phyloP scores from a whole-genome alignment of 495 filamentous ascomycete species.

The Hyaloscypha bicolor region DNA sequence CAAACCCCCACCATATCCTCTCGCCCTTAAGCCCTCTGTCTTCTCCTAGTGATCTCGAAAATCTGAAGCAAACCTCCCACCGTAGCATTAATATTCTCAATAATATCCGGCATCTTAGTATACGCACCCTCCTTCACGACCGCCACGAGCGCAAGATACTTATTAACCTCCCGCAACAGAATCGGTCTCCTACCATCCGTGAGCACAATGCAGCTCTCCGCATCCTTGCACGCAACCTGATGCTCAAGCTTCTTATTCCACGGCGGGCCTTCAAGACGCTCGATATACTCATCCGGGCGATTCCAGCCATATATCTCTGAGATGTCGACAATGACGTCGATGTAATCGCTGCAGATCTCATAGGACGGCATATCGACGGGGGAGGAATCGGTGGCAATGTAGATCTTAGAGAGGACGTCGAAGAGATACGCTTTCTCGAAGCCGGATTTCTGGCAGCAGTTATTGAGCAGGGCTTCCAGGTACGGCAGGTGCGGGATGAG shows the following conservation, averaged over 20 bases:
- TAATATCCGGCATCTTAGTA: constrained; percentile 60
- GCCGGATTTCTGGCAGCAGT: constrained; percentile 81
- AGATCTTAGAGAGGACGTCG: constrained; percentile 95
- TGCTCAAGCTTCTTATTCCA: constrained; percentile 67
- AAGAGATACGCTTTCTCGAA: constrained; percentile 98
- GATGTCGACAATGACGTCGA: constrained; percentile 95
- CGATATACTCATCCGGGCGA: constrained; percentile 50
- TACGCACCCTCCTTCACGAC: constrained; percentile 69
- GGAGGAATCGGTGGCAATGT: constrained; percentile 92
- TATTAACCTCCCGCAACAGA: constrained; percentile 88
- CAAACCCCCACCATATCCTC: not conserved
- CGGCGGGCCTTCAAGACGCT: constrained; percentile 58
- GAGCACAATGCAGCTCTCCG: constrained; percentile 77
- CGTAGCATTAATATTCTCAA: constrained; percentile 57
- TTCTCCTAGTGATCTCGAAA: constrained; percentile 58
- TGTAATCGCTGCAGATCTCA: constrained; percentile 97
- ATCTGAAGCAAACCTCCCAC: constrained; percentile 57
- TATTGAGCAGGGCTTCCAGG: constrained; percentile 88
- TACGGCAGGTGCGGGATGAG: constrained; percentile 91
- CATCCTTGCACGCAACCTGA: constrained; percentile 63
- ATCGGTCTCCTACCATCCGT: constrained; percentile 79
- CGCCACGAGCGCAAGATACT: constrained; percentile 77
- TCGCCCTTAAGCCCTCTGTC: constrained; percentile 14
- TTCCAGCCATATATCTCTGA: constrained; percentile 91
- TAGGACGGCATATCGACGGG: constrained; percentile 93